A percentile compares a stretch with the other conserved stretches of the same genome.
Evolutionary conservation across 257 asterid genomes (phyloP).

Genomic region (Solanum pimpinellifolium): DNA sequence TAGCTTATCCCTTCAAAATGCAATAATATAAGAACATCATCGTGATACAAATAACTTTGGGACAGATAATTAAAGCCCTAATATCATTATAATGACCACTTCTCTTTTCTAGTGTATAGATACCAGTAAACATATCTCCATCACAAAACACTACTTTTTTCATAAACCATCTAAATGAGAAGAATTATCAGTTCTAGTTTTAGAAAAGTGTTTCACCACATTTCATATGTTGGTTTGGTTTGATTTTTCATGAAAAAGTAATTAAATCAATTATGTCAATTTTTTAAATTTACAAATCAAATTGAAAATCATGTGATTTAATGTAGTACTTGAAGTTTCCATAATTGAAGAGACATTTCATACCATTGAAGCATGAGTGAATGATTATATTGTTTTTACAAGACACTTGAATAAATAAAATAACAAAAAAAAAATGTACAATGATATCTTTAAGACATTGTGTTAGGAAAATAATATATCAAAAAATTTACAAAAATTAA

Average conservation of each 20-base stretch:
- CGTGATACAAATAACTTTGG: background rate
- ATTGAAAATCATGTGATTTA: background rate
- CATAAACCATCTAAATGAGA: background rate
- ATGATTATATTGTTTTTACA: background rate
- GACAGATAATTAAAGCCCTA: background rate
- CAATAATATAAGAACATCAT: background rate
- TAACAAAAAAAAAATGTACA: background rate
- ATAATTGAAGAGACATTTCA: background rate
- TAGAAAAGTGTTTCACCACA: background rate
- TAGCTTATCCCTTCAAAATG: background rate
- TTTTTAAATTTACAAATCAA: background rate
- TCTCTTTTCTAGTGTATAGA: too few species aligned
- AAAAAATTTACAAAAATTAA: too few species aligned
- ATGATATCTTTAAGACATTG: background rate
- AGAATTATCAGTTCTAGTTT: too few species aligned
- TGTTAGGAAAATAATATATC: background rate
- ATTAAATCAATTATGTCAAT: background rate
- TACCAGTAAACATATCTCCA: background rate
- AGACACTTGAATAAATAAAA: background rate
- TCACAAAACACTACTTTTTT: background rate
- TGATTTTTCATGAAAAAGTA: background rate
- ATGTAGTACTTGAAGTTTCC: background rate
- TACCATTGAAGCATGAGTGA: background rate
- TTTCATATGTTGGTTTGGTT: background rate
- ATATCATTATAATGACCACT: background rate